Conservation (phyloP, 2,329 filamentous ascomycete species). For the Thermothelomyces thermophilus region DNA sequence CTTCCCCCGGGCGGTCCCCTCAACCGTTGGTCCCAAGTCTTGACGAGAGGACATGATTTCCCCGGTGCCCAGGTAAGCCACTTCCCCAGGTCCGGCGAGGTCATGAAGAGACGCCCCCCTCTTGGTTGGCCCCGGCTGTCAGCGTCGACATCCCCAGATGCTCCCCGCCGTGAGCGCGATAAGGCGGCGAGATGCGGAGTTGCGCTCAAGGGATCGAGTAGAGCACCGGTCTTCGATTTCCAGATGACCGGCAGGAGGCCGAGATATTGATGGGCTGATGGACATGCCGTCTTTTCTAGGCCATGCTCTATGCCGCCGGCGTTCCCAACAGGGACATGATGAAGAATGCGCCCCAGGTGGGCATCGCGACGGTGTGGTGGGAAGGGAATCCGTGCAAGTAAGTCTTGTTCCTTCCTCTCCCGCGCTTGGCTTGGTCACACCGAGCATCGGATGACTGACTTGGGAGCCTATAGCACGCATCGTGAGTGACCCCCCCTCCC, state of each 20-base stretch:
- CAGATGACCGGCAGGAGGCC: too few species aligned
- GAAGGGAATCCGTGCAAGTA: slow-evolving; percentile 95
- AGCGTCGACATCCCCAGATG: too few species aligned
- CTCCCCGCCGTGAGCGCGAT: too few species aligned
- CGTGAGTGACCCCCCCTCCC: slow-evolving; percentile 16
- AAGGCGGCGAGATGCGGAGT: background rate
- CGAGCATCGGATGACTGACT: slow-evolving; percentile 7
- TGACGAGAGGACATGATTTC: slow-evolving; percentile 83
- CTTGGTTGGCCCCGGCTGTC: too few species aligned
- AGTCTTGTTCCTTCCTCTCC: too few species aligned
- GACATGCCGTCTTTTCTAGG: slow-evolving; percentile 40
- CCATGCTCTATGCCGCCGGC: slow-evolving; percentile 92
- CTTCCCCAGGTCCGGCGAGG: too few species aligned
- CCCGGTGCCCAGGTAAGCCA: slow-evolving; percentile 72
- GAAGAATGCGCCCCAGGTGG: slow-evolving; percentile 86
- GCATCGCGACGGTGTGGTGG: slow-evolving; percentile 92
- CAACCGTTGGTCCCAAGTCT: slow-evolving; percentile 77
- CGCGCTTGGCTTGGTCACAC: too few species aligned
- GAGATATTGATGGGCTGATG: slow-evolving; percentile 11
- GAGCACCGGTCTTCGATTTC: too few species aligned
- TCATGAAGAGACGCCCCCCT: background rate
- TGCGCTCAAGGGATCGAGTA: too few species aligned
- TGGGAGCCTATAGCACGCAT: slow-evolving; percentile 19
- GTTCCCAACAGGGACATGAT: slow-evolving; percentile 77
- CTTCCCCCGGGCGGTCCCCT: slow-evolving; percentile 51